A percentile compares a stretch with the other conserved stretches of the same genome.
Conservation (phyloP, 148 eudicot species). For the Rhododendron ferrugineum region DNA sequence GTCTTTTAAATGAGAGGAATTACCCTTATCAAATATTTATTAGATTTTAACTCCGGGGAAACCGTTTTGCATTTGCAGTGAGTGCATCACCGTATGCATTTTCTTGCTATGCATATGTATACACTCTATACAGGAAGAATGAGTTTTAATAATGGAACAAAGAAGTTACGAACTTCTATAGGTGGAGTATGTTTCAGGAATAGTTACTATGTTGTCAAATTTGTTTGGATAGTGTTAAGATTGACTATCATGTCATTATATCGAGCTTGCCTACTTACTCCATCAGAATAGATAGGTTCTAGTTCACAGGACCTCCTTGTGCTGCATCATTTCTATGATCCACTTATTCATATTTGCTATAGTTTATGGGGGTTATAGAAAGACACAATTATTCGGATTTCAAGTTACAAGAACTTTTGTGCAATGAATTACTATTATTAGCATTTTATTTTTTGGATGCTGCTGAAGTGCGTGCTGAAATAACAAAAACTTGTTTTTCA, state of each 20-base stretch:
- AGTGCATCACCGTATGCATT: not conserved
- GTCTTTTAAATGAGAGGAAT: not conserved
- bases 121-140: too few relatives aligned
- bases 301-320: not conserved
- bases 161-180: too few relatives aligned
- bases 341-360: not conserved
- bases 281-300: not conserved
- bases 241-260: not conserved
- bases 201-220: not conserved
- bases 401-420: not conserved
- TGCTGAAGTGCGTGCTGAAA: not conserved
- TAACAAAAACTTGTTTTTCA: not conserved
- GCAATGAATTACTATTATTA: not conserved
- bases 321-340: not conserved
- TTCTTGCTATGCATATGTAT: not conserved
- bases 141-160: not conserved
- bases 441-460: not conserved
- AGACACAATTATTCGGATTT: not conserved
- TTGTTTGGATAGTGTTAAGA: not conserved
- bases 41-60: not conserved
- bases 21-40: not conserved
- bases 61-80: not conserved
- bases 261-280: not conserved
- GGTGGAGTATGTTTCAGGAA: not conserved
- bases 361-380: not conserved